Conservation (phyloP, 192 early-diverging fungal species). For the Geranomyces variabilis region DNA sequence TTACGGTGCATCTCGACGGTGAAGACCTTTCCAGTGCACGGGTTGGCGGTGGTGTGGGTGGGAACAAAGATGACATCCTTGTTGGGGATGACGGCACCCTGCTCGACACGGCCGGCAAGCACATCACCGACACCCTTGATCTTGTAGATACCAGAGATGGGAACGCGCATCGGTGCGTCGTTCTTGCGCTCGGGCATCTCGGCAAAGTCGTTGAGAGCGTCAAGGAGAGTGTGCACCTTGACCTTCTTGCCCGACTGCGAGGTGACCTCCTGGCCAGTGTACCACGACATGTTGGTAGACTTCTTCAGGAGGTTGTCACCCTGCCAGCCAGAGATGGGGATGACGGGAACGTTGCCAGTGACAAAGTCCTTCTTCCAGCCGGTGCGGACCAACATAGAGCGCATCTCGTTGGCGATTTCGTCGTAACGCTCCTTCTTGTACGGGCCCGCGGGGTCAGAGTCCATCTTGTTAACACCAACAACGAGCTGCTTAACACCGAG, state of each 20-base stretch:
- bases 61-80: slow-evolving; percentile 84
- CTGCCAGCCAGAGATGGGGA: slow-evolving; percentile 98
- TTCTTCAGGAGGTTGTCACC: slow-evolving; percentile 98
- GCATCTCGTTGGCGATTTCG: slow-evolving; percentile 95
- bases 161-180: slow-evolving; percentile 96
- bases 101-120: slow-evolving; percentile 85
- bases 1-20: slow-evolving; percentile 95
- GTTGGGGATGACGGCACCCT: slow-evolving; percentile 50
- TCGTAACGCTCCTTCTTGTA: slow-evolving; percentile 93
- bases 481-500: slow-evolving; percentile 99
- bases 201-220: slow-evolving; percentile 89
- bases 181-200: slow-evolving; percentile 88
- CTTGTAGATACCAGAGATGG: slow-evolving; percentile 98
- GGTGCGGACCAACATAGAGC: slow-evolving; percentile 49
- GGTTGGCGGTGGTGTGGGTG: slow-evolving; percentile 85
- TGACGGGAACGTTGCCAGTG: slow-evolving; percentile 94
- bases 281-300: slow-evolving; percentile 94
- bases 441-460: slow-evolving; percentile 76
- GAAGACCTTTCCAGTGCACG: slow-evolving; percentile 87
- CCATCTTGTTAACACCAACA: slow-evolving; percentile 99
- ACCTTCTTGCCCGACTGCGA: slow-evolving; percentile 52
- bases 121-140: slow-evolving; percentile 97
- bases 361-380: slow-evolving; percentile 94
- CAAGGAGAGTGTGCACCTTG: slow-evolving; percentile 80
- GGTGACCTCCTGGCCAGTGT: slow-evolving; percentile 95